A percentile compares a stretch with the other conserved stretches of the same genome.
Conservation (phyloP, 306 rosid species). For the Gynostemma pentaphyllum region DNA sequence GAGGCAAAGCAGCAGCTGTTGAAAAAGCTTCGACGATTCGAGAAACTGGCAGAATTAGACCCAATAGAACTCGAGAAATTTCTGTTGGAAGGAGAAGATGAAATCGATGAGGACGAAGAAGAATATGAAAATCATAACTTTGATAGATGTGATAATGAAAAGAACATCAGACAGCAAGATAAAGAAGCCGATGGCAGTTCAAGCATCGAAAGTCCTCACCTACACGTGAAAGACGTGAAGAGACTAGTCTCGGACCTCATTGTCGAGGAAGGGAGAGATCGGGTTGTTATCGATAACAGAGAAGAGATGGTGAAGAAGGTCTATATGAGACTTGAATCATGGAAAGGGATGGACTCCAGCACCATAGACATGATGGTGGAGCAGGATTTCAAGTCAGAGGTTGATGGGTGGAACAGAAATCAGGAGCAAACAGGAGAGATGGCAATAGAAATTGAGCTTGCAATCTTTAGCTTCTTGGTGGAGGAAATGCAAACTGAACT, state of each 20-base stretch:
- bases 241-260: conserved; percentile 44
- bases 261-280: conserved; percentile 37
- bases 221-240: conserved; percentile 28
- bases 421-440: conserved; percentile 28
- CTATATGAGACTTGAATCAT: conserved; percentile 39
- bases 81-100: conserved; percentile 33
- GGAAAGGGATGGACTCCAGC: conserved; percentile 63
- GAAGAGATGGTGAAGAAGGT: conserved; percentile 35
- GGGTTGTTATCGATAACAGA: conserved; percentile 7
- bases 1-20: conserved; percentile 70
- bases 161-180: not conserved
- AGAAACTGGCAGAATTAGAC: conserved; percentile 73
- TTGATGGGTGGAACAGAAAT: conserved; percentile 44
- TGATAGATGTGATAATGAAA: conserved; percentile 10
- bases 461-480: conserved; percentile 44
- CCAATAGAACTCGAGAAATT: conserved; percentile 67
- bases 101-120: conserved; percentile 17
- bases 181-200: conserved; percentile 24
- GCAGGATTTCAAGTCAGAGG: conserved; percentile 51
- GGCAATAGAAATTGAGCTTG: conserved; percentile 48
- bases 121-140: conserved; percentile 16
- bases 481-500: conserved; percentile 63
- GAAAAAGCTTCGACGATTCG: conserved; percentile 71
- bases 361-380: conserved; percentile 78
- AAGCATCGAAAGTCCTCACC: conserved; percentile 11